Conservation (phyloP, 2,329 filamentous ascomycete species). For the Aspergillus costaricaensis region DNA sequence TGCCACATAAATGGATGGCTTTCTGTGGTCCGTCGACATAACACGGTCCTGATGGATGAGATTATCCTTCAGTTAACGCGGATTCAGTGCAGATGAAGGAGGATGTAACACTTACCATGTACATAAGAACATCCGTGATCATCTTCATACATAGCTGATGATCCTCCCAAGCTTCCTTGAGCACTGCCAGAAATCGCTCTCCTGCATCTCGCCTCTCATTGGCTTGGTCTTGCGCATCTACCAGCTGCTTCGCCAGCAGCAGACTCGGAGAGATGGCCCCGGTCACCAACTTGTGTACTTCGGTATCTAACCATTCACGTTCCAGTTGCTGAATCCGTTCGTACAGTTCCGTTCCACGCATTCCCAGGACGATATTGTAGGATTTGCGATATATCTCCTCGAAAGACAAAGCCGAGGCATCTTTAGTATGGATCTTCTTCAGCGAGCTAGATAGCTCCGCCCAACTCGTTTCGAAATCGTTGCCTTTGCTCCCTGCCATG, state of each 20-base stretch:
- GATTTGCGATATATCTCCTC: slow-evolving; percentile 92
- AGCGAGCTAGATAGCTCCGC: slow-evolving; percentile 73
- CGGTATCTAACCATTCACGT: slow-evolving; percentile 72
- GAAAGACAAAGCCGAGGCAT: slow-evolving; percentile 86
- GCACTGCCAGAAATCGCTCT: slow-evolving; percentile 75
- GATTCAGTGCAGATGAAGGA: neutral
- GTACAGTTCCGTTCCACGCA: slow-evolving; percentile 81
- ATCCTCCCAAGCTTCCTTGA: slow-evolving; percentile 81
- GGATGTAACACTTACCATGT: slow-evolving; percentile 61
- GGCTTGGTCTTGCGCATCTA: slow-evolving; percentile 58
- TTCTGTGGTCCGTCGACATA: slow-evolving; percentile 70
- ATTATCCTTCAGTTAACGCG: slow-evolving; percentile 5
- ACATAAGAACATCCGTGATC: slow-evolving; percentile 96
- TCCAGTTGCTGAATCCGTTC: slow-evolving; percentile 79
- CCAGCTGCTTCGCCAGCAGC: slow-evolving; percentile 53
- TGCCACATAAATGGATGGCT: slow-evolving; percentile 77
- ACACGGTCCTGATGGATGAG: slow-evolving; percentile 68
- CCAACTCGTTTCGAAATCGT: slow-evolving; percentile 89
- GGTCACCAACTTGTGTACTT: slow-evolving; percentile 72
- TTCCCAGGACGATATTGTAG: slow-evolving; percentile 90
- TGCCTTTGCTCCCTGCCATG: slow-evolving; percentile 56
- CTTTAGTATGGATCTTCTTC: slow-evolving; percentile 85
- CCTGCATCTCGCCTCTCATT: slow-evolving; percentile 79
- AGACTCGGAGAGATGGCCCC: slow-evolving; percentile 71
- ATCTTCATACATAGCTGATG: slow-evolving; percentile 94